Conservation (phyloP, 1,284 basidiomycete species). For the Porodaedalea pini region DNA sequence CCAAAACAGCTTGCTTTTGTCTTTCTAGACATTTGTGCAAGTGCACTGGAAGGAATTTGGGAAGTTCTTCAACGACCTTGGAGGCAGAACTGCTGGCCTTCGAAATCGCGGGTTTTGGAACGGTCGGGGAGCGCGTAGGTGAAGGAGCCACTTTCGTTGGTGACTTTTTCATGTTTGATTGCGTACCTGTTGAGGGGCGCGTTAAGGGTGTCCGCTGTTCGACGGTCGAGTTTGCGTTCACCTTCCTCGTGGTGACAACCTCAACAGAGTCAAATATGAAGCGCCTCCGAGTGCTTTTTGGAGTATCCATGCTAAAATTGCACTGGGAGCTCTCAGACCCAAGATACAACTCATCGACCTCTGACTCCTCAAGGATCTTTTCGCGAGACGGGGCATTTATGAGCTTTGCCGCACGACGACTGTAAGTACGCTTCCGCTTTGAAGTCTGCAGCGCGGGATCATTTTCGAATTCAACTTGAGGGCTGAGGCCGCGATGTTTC, state of each 20-base stretch:
- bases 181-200: neutral
- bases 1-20: slow-evolving; percentile 59
- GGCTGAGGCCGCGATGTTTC: neutral
- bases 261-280: slow-evolving; percentile 40
- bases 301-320: neutral
- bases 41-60: slow-evolving; percentile 34
- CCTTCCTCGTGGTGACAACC: slow-evolving; percentile 30
- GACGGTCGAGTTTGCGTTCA: neutral
- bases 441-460: neutral
- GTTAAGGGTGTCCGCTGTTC: neutral
- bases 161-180: neutral
- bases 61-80: neutral
- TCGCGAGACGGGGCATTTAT: neutral
- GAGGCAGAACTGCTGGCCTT: neutral
- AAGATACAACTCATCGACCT: slow-evolving; percentile 12
- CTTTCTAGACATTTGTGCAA: slow-evolving; percentile 42
- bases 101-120: slow-evolving; percentile 7
- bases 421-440: neutral
- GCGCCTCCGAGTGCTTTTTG: slow-evolving; percentile 22
- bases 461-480: neutral
- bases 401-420: neutral
- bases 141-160: slow-evolving; percentile 19
- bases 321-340: no score
- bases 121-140: slow-evolving; percentile 21
- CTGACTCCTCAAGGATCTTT: slow-evolving; percentile 3